Percentiles rank a stretch among this genome's conserved stretches.
phyloP scores from a whole-genome alignment of 2,329 filamentous ascomycete species.

The Trichophyton simii region DNA sequence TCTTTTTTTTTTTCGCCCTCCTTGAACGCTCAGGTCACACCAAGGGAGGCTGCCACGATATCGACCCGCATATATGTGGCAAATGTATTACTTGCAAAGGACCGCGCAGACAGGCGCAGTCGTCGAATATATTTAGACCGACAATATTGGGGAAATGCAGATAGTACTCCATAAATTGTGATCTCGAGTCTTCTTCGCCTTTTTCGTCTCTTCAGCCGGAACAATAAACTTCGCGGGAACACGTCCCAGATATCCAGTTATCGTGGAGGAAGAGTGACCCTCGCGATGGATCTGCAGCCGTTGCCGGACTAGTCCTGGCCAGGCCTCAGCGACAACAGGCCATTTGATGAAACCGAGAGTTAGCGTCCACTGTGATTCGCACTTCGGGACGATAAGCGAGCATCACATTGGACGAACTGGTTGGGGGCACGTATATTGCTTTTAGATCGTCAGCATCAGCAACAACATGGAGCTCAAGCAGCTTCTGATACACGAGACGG shows the following conservation, averaged over 20 bases:
- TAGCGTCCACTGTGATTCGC: conserved; percentile 1
- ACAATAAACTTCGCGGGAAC: not conserved
- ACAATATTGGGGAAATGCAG: not conserved
- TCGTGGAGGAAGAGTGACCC: not conserved
- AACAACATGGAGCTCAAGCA: not conserved
- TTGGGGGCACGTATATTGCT: not conserved
- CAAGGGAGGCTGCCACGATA: not conserved
- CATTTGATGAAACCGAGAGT: not conserved
- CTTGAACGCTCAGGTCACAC: not conserved
- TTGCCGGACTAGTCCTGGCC: conserved; percentile 2
- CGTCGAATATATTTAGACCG: not conserved
- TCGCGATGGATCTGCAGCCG: conserved; percentile 1
- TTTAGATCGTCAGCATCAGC: not conserved
- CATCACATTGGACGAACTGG: conserved; percentile 1
- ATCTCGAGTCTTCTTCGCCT: not conserved
- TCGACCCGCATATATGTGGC: not conserved
- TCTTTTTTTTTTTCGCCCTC: not conserved
- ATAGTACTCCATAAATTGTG: not conserved
- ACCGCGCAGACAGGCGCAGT: not conserved
- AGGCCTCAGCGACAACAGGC: not conserved
- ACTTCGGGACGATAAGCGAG: conserved; percentile 1
- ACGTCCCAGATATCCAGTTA: not conserved
- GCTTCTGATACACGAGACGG: not conserved
- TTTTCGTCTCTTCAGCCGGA: not conserved
- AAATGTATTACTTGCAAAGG: not conserved